Evolutionary conservation across 2,329 filamentous ascomycete species (phyloP), one percentile per base, ranked within the genome.

Genomic region (Diplodia sapinea): DNA sequence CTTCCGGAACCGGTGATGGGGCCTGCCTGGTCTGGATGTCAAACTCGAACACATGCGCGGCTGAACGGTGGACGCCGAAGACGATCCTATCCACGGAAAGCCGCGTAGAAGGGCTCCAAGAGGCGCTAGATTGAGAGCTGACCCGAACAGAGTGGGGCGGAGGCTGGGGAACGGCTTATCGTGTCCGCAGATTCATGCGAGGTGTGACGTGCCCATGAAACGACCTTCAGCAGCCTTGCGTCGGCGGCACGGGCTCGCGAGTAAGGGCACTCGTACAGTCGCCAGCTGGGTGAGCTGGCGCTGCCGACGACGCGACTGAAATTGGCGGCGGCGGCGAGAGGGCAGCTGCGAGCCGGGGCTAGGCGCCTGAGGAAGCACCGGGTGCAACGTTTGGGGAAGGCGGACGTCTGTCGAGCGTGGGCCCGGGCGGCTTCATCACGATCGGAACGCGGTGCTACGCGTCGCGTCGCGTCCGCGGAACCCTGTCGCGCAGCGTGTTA

Each of bases 391-490:
- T 20, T 31, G 23, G 26, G 56, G 31, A 49, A 43, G 36, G n/a
- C 13, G 55, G 55, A 38, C 54, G n/a, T 56, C 55, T 5, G 7
- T n/a, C 29, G 43, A 47, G 43, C 20, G 36, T 26, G 50, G 56
- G 26, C 31, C 54, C 20, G 36, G 33, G 56, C 13, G 20, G 36
- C n/a, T 23, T 31, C 38, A 50, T 49, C 57, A 43, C 57, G 57
- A 49, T 62, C 55, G 29, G 57, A 63, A 63, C 59, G 59, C 59
- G 47, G 43, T 61, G 57, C 15, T 13, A 29, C 57, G 57, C 56
- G 38, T 51, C 59, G 59, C 43, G 59, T 51, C 59, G 59, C 43
- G 59, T 51, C 51, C 59, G 59, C 59, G 59, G 12, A 59, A 51
- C 40, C 57, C 31, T 31, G 59, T 56, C 56, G 56, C 38, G 36